phyloP scores from a whole-genome alignment of 202 grass and related monocot species.

The Bolboschoenoplectus hybrid region DNA sequence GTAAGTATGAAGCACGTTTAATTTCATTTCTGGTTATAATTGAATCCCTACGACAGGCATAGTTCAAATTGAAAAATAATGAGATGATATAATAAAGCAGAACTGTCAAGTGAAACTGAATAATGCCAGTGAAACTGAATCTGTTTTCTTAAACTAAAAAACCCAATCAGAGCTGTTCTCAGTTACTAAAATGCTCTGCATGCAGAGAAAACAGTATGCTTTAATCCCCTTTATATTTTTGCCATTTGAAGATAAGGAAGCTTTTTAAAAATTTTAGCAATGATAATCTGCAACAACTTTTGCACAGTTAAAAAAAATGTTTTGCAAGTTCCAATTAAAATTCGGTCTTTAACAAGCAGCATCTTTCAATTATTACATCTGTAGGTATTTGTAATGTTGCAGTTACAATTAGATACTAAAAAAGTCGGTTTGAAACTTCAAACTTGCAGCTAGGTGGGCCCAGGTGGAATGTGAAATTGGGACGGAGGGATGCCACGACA shows the following conservation, averaged over 20 bases:
- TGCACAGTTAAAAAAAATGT: too few relatives aligned
- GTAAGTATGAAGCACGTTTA: conserved; percentile 29
- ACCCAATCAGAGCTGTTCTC: too few relatives aligned
- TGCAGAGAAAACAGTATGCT: too few relatives aligned
- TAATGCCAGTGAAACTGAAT: too few relatives aligned
- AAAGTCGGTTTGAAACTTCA: not conserved
- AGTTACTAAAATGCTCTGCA: too few relatives aligned
- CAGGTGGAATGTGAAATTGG: conserved; percentile 46
- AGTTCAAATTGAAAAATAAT: not conserved
- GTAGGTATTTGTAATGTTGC: not conserved
- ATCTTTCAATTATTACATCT: not conserved
- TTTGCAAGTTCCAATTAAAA: not conserved
- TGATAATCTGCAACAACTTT: too few relatives aligned
- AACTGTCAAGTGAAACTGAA: too few relatives aligned
- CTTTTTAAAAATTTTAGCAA: too few relatives aligned
- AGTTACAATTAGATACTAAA: not conserved
- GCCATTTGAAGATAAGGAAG: too few relatives aligned
- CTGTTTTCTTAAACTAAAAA: too few relatives aligned
- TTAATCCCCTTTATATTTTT: too few relatives aligned
- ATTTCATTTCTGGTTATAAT: not conserved
- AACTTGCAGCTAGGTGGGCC: conserved; percentile 44
- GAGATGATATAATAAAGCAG: not conserved
- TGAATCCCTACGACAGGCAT: not conserved
- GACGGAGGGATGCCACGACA: conserved; percentile 42
- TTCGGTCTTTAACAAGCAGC: not conserved